A percentile compares a stretch with the other conserved stretches of the same genome.
Conservation (phyloP, 2,329 filamentous ascomycete species). For the Monilinia fructigena region DNA sequence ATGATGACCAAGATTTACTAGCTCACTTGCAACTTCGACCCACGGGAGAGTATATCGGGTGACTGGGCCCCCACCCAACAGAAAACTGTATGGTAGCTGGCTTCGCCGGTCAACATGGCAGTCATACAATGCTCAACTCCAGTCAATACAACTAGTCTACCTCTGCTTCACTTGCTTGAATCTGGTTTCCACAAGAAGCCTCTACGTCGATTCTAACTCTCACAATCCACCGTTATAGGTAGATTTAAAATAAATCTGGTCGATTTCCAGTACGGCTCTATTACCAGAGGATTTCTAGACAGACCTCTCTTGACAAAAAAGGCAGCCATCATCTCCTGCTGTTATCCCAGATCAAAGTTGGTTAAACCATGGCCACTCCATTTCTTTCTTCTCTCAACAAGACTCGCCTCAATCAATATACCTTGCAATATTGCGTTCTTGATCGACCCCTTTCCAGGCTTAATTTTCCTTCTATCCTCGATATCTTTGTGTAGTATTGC, state of each 20-base stretch:
- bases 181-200: neutral
- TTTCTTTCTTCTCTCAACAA: neutral
- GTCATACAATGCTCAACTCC: neutral
- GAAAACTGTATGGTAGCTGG: neutral
- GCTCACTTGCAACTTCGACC: neutral
- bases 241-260: neutral
- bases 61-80: neutral
- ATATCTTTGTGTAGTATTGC: no score
- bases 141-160: neutral
- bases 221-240: neutral
- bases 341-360: neutral
- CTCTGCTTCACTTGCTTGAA: neutral
- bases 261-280: neutral
- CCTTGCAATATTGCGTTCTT: no score
- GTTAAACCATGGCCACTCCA: no score
- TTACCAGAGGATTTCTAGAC: no score
- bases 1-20: slow-evolving; percentile 50
- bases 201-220: neutral
- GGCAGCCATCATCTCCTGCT: no score
- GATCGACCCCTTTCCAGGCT: no score
- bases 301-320: no score
- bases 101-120: neutral
- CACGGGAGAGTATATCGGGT: neutral
- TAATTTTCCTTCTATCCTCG: no score
- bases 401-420: no score